phyloP scores from a whole-genome alignment of 164 flowering plant species.

The Umbilicus rupestris region DNA sequence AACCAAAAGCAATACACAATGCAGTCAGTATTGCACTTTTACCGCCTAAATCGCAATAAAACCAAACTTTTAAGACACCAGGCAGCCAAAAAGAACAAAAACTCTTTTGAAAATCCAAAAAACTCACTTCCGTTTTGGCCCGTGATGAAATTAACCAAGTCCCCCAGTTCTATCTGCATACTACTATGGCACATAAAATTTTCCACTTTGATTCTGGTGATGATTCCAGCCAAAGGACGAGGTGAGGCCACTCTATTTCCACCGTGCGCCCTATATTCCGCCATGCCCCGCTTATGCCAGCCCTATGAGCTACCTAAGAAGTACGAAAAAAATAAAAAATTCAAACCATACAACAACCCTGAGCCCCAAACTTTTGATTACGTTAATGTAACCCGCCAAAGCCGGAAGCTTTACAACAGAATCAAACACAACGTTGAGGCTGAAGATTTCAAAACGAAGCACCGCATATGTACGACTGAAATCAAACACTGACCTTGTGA shows the following conservation, averaged over 20 bases:
- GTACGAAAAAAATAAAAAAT: no score
- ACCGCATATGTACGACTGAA: no score
- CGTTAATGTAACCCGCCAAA: no score
- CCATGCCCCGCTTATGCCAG: slow-evolving; percentile 25
- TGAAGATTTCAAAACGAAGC: no score
- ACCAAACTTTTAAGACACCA: background rate
- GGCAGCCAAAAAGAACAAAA: background rate
- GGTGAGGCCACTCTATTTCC: slow-evolving; percentile 10
- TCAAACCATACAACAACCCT: no score
- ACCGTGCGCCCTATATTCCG: slow-evolving; percentile 24
- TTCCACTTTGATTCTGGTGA: slow-evolving; percentile 54
- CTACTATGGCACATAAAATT: slow-evolving; percentile 91
- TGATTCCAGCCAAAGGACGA: slow-evolving; percentile 46
- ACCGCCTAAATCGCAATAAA: slow-evolving; percentile 48
- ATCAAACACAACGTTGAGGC: no score
- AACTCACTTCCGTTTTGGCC: slow-evolving; percentile 89
- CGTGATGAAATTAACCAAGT: slow-evolving; percentile 78
- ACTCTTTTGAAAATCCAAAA: background rate
- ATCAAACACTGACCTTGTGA: background rate
- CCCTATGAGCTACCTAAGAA: no score
- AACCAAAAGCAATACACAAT: slow-evolving; percentile 75
- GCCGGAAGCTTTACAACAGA: no score
- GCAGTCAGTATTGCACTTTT: slow-evolving; percentile 91
- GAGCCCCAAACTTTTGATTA: no score
- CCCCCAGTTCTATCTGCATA: slow-evolving; percentile 59